These are phyloP conservation scores for Lachancea mirantina DNA, from an alignment of 805 yeast species.

Conservation along the genomic window DNA sequence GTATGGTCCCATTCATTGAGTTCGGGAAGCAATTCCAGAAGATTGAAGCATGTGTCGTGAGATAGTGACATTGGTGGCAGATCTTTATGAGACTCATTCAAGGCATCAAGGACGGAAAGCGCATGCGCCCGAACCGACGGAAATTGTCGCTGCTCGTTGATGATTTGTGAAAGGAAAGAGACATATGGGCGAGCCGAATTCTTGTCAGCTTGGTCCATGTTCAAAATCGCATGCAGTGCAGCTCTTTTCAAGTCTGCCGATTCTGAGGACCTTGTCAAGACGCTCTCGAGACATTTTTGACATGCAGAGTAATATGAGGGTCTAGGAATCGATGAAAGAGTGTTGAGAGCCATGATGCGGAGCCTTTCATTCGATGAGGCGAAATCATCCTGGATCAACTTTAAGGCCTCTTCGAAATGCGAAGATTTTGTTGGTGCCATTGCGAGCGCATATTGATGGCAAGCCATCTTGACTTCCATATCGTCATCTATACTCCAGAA, in stretches of 20 bases:
- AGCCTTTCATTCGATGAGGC: slow-evolving; percentile 41
- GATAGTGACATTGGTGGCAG: slow-evolving; percentile 32
- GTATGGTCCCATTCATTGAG: slow-evolving; percentile 69
- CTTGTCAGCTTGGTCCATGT: slow-evolving; percentile 52
- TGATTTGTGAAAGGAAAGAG: slow-evolving; percentile 20
- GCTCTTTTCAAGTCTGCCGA: slow-evolving; percentile 52
- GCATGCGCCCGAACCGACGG: slow-evolving; percentile 65
- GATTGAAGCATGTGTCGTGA: slow-evolving; percentile 32
- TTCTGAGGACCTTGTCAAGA: slow-evolving; percentile 34
- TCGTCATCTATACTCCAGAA: slow-evolving; percentile 53
- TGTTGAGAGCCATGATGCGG: slow-evolving; percentile 55
- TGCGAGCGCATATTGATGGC: slow-evolving; percentile 56
- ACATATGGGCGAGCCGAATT: slow-evolving; percentile 42
- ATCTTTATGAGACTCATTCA: slow-evolving; percentile 44
- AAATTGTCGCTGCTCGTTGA: slow-evolving; percentile 43
- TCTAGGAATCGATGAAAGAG: slow-evolving; percentile 53
- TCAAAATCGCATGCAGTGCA: slow-evolving; percentile 64
- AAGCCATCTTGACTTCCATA: slow-evolving; percentile 61
- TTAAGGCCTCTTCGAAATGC: slow-evolving; percentile 48
- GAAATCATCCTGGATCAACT: slow-evolving; percentile 47
- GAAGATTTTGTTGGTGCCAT: slow-evolving; percentile 55
- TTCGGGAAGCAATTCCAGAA: slow-evolving; percentile 31
- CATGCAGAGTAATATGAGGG: slow-evolving; percentile 45
- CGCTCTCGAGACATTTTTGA: slow-evolving; percentile 23
- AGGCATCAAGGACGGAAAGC: slow-evolving; percentile 55